Evolutionary conservation across 2,329 filamentous ascomycete genomes (phyloP), one percentile per base, ranked within the genome.

Genomic region (Simplicillium sp.): DNA sequence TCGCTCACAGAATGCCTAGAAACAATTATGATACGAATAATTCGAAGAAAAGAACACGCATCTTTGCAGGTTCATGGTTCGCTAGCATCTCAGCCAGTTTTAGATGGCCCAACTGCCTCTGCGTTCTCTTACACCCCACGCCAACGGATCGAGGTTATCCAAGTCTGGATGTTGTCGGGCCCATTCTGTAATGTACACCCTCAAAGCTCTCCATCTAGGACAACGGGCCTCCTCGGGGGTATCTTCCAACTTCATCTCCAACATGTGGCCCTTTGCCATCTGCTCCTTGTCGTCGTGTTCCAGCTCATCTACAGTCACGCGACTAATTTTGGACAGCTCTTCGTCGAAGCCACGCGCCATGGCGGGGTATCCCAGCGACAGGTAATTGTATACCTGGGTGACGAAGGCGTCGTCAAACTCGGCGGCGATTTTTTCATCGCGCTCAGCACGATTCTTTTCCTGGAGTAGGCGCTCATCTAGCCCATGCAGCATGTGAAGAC

Each of bases 371-470:
- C 90, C 90, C 5, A 97, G 73, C 0, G 87, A 94, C 13, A 97
- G 72, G 60, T 97, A 97, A 60, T 97, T 96, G 71, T 94, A 97
- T 7, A 97, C 89, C 61, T 97, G 90, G 0, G 89, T 95, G 42
- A 96, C 79, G 57, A 96, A 95, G 3, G 70, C 70, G 57, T 95
- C 87, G 45, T 82, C 71, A 53, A 92, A 94, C 59, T 95, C 88
- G 39, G 62, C 60, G 4, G 64, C 56, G 44, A 80, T 75, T 51
- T 71, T 70, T 39, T 73, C 71, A 47, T 75, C 65, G 2, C 62
- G 60, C 50, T 77, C 71, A 13, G 64, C 67, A 11, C 62, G 61
- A 6, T 59, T 66, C 54, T 73, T 73, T 48, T 74, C 71, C 43
- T 65, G 61, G 43, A 61, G 62, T 13, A 75, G 56, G 14, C 67